Evolutionary conservation across 345 rosid genomes (phyloP).

Genomic region (Sonneratia caseolaris): DNA sequence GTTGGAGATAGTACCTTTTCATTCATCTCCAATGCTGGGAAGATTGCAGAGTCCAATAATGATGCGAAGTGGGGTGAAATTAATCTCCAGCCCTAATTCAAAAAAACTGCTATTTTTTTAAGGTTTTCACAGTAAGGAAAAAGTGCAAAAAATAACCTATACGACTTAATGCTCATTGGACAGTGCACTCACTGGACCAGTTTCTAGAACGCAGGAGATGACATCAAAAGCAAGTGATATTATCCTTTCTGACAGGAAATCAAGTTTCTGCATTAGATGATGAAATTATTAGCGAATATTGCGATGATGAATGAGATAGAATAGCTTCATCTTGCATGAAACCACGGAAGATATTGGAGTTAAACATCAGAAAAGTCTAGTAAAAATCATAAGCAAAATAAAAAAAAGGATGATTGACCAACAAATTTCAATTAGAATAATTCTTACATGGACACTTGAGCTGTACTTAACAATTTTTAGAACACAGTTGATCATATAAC

Average conservation of each 20-base stretch:
- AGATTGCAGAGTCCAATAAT: conserved; percentile 70
- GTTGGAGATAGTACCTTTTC: conserved; percentile 43
- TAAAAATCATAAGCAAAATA: background rate
- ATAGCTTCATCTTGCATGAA: background rate
- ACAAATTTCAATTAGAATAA: background rate
- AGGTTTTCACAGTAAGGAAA: background rate
- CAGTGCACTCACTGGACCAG: conserved; percentile 60
- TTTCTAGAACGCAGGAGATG: conserved; percentile 68
- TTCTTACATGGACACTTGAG: conserved; percentile 47
- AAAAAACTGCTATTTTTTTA: background rate
- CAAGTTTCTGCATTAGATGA: conserved; percentile 51
- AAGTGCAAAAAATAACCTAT: background rate
- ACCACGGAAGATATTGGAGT: background rate
- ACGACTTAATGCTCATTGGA: background rate
- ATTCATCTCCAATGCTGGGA: conserved; percentile 62
- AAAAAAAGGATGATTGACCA: background rate
- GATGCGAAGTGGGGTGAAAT: conserved; percentile 72
- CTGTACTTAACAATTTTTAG: conserved; percentile 48
- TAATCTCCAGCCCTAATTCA: conserved; percentile 78
- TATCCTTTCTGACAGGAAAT: conserved; percentile 53
- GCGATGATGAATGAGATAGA: background rate
- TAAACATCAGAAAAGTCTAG: background rate
- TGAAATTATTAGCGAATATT: conserved; percentile 3
- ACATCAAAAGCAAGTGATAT: conserved; percentile 72
- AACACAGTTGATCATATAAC: conserved; percentile 51